Conservation (phyloP, 148 eudicot genomes). For the Silene conica region DNA sequence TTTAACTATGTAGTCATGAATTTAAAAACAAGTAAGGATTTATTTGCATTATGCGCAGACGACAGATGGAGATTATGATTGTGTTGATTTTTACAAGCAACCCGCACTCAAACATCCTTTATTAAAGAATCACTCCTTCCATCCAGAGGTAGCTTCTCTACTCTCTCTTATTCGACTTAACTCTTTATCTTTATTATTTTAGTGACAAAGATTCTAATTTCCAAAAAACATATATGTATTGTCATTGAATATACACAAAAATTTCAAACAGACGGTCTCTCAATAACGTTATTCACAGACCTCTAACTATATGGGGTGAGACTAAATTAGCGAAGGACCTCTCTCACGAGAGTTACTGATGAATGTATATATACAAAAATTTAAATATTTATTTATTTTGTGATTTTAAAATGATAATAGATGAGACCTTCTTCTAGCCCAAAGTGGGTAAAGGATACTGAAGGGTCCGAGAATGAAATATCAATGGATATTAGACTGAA, state of each 20-base stretch:
- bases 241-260: too few relatives aligned
- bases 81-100: constrained; percentile 19
- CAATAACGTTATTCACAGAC: too few relatives aligned
- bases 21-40: too few relatives aligned
- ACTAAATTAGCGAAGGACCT: too few relatives aligned
- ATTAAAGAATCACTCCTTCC: constrained; percentile 3
- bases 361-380: too few relatives aligned
- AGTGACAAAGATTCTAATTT: too few relatives aligned
- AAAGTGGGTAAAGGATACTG: background rate
- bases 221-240: too few relatives aligned
- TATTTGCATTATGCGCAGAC: background rate
- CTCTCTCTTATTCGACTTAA: background rate
- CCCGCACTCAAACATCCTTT: constrained; percentile 6
- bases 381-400: background rate
- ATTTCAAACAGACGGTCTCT: too few relatives aligned
- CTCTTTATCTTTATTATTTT: background rate
- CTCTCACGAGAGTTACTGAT: too few relatives aligned
- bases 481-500: constrained; percentile 10
- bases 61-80: constrained; percentile 11
- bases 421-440: constrained; percentile 22
- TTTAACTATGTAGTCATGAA: too few relatives aligned
- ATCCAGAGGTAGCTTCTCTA: constrained; percentile 10
- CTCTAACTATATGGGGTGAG: too few relatives aligned
- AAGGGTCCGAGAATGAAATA: background rate
- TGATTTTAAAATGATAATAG: background rate